Base-by-base conservation (phyloP, 1,284 basidiomycete genomes). In the Fistulina hepatica region DNA sequence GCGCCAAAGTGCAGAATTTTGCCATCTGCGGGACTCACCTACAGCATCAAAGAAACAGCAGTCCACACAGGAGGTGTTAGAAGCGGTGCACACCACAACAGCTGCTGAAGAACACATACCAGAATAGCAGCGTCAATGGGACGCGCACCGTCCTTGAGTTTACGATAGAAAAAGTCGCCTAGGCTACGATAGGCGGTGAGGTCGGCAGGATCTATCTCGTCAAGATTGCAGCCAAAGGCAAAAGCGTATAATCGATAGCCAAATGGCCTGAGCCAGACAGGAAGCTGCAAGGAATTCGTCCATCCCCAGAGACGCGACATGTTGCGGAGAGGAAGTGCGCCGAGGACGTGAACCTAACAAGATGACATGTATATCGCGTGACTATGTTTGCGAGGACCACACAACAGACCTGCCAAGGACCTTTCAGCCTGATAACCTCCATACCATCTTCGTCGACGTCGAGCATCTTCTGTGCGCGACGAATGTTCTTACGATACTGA, bases 291-390 rank as follows among this genome's bases (percentile, higher is more conserved):
- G 3, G 81, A 85, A 64, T 97, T 98, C 41, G 95, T 55, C 60
- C 92, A 93, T 6, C 95, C 95, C 92, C 94, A 98, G 6, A 97
- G 61, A 5, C 93, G 81, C 19, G 92, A 97, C 53, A 97, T 78
- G 48, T 90, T 89, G 31, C 93, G 81, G 12, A 98, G 73, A 0
- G 94, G 94, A 3, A 99, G 74, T 6, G 93, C 93, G 37, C 92
- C 94, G 34, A 98, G 70, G 37, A 98, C 91, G 59, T 95, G 88
- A 19, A 97, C 89, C 89, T 95, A 31, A 4, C 20, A 24, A 9
- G 10, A 23, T 21, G 33, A 21, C 7, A 34, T 26, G 12, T 11
- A 20, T 36, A 21, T n/a, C 21, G 33, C 22, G 13, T 13, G 6
- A 20, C 10, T 15, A 23, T 16, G 28, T 27, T 21, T 10, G 21